Evolutionary conservation across 257 asterid species (phyloP).

Genomic region (Lithospermum erythrorhizon): DNA sequence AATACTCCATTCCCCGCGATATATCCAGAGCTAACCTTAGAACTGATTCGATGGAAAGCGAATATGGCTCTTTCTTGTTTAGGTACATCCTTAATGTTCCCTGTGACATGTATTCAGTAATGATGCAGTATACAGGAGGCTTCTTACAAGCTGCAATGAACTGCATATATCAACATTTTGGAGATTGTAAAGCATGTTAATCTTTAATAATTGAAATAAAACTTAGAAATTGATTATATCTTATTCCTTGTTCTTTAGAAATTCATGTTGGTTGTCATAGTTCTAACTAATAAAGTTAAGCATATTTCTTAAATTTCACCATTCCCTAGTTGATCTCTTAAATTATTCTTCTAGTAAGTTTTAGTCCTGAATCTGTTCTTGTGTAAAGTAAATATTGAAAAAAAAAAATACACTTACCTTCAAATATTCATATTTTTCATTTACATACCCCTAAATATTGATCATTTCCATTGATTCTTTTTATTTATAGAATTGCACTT

Average conservation of each 20-base stretch:
- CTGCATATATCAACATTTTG: conserved; percentile 7
- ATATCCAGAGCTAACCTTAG: conserved; percentile 36
- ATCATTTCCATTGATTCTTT: not conserved
- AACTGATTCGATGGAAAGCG: conserved; percentile 29
- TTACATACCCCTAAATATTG: too few species aligned
- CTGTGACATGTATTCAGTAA: conserved; percentile 38
- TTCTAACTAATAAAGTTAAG: too few species aligned
- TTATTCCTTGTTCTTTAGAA: not conserved
- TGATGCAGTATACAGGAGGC: conserved; percentile 37
- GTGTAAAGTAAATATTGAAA: too few species aligned
- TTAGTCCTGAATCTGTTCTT: too few species aligned
- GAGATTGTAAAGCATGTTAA: not conserved
- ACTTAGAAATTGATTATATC: not conserved
- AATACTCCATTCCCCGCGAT: conserved; percentile 35
- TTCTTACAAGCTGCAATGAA: conserved; percentile 33
- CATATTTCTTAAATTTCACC: too few species aligned
- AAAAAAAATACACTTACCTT: too few species aligned
- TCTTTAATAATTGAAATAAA: not conserved
- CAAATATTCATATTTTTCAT: too few species aligned
- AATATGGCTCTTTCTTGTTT: conserved; percentile 34
- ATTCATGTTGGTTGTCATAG: not conserved
- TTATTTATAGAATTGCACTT: too few species aligned
- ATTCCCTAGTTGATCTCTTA: too few species aligned
- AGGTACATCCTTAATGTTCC: conserved; percentile 38
- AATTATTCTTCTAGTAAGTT: too few species aligned